Evolutionary conservation across 495 filamentous ascomycete genomes (phyloP).

Genomic region (Trichoderma gamsii): DNA sequence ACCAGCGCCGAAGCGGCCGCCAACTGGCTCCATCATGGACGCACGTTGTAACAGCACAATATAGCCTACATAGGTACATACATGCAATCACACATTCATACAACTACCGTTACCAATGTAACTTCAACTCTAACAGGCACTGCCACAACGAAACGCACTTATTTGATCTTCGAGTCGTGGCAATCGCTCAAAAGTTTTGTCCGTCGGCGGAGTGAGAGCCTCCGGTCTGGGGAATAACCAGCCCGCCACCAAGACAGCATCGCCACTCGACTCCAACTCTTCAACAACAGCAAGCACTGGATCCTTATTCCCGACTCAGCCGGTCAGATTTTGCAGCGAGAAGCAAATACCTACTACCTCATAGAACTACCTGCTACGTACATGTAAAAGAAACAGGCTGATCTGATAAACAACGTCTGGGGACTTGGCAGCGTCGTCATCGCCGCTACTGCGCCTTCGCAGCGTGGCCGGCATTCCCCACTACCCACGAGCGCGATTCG

Average conservation of each 20-base stretch:
- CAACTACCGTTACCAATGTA: too few species aligned
- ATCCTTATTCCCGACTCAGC: background rate
- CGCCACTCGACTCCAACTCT: conserved; percentile 1
- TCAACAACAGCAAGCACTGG: background rate
- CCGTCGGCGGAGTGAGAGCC: background rate
- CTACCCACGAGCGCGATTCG: background rate
- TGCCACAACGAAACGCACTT: too few species aligned
- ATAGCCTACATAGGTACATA: too few species aligned
- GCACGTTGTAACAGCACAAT: too few species aligned
- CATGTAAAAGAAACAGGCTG: background rate
- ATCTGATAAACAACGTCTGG: conserved; percentile 2
- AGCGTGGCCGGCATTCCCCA: background rate
- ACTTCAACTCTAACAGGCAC: too few species aligned
- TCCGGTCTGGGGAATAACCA: background rate
- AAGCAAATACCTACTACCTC: background rate
- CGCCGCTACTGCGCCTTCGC: background rate
- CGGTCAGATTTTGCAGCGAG: background rate
- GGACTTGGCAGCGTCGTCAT: background rate
- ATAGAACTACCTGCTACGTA: too few species aligned
- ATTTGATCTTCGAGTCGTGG: too few species aligned
- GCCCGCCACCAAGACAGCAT: conserved; percentile 2
- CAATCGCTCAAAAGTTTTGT: conserved; percentile 6
- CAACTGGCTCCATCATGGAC: too few species aligned
- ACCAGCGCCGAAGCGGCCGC: too few species aligned
- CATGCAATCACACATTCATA: too few species aligned